Evolutionary conservation across 495 filamentous ascomycete genomes (phyloP), one percentile per base, ranked within the genome.

Genomic region (Podospora conica): DNA sequence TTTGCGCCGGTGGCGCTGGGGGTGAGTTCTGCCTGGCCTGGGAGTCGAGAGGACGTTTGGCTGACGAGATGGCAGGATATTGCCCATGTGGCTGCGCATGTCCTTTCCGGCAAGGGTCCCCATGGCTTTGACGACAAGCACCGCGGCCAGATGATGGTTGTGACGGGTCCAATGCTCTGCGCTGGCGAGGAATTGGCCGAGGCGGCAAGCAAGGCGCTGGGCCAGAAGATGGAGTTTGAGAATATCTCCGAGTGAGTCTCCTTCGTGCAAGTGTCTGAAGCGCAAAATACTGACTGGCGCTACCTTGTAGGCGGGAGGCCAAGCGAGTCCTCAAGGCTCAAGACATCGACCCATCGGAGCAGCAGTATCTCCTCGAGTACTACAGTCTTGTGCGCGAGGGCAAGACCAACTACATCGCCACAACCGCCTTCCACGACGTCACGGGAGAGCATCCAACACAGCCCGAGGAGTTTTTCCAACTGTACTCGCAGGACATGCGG

Each of bases 341-440:
- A 31, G 74, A 75, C 20, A 74, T 73, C 40, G 83, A 85, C 60
- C 73, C 79, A 1, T 76, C 81, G 2, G 83, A 86, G 71, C 75
- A 81, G 64, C 66, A 85, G 69, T 85, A 82, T 67, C 66, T 86
- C 40, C 78, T 86, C 10, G 83, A 87, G 67, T 86, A 86, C 70
- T 86, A 84, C 73, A 79, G 81, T 21, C 76, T 87, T 15, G 85
- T 86, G 4, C 75, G 82, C 22, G 85, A 85, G 65, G 85, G 85
- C 10, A 86, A 85, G 75, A 85, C 84, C 0, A 86, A 86, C 73
- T 86, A 86, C 70, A 82, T 86, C 66, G 77, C 84, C 11, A 87
- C 84, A 0, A 77, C 77, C 4, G 79, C 83, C 0, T 86, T 85
- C 70, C 80, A 83, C 54, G 77, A 85, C 59, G 75, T 85, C 12